Base-by-base conservation (phyloP, 83 land plant genomes). In the Thuja plicata region DNA sequence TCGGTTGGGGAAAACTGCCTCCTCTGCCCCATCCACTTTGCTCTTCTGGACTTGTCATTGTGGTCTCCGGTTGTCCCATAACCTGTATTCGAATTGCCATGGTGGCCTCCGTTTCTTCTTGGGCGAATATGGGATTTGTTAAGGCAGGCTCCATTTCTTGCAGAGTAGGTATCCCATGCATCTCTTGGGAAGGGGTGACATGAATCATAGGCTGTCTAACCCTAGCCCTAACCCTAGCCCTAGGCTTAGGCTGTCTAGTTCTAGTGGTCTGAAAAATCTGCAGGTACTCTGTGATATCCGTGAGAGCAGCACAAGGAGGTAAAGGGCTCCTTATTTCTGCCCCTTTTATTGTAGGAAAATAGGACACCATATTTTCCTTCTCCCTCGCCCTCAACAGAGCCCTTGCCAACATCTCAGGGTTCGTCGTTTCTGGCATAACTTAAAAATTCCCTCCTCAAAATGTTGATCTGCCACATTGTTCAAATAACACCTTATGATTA, bases 331-430 rank as follows among this genome's bases (percentile, higher is more conserved):
- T 46, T 46, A 46, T 46, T 46, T 46, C 50, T 46, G 50, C 50
- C 50, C 50, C 50, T 46, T 46, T 46, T 46, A 46, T 46, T 46
- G 50, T 46, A 8, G 50, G 50, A 46, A 46, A 8, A 0, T 46
- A 8, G 2, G 45, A 43, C 45, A 5, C 45, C 10, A 46, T 46
- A 46, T 46, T 46, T 46, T 46, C 50, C 10, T 46, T 85, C 24
- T 85, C 87, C 50, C 87, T 85, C 37, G 66, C 87, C 87, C 87
- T 50, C 87, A 85, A 17, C 60, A 85, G 35, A 32, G 87, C 87
- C 66, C 38, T 54, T 85, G 41, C 66, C 66, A 85, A 11, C 87
- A 32, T 85, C 24, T 85, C 87, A 32, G 55, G 17, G 2, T 8
- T 24, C 34, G 35, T 52, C 34, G 2, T 84, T 32, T 74, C 78